Evolutionary conservation across 805 yeast genomes (phyloP), one percentile per base, ranked within the genome.

Genomic region (Isabelozyma pseudorhagii): DNA sequence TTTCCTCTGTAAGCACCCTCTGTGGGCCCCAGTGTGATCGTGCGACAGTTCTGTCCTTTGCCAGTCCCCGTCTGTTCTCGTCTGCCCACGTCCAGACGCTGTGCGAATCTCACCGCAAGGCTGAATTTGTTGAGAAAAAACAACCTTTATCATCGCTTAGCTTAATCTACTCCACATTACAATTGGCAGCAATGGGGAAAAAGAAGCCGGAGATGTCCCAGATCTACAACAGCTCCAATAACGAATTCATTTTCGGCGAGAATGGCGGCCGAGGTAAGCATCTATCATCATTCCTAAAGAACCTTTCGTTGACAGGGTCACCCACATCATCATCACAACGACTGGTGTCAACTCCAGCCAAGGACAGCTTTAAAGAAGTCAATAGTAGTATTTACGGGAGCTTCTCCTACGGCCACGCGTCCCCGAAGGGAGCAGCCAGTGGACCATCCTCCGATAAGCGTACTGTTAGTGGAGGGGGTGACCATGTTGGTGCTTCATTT

Each of bases 211-310:
- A 74, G 52, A 74, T 74, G 79, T 62, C 76, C 11, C 79, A 74
- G 62, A 69, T 72, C 25, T 72, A 72, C 56, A 56, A 52, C 48
- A 61, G 59, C 44, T 50, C 68, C 49, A 67, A 64, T 57, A 79
- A 80, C 53, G 90, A 85, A 61, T 85, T 82, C 57, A 69, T 84
- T 14, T 85, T 85, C 55, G 85, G 84, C 21, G 88, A 84, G 56
- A 75, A 78, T 40, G 90, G 90, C 15, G 89, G 89, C 11, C 73
- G 77, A 43, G 89, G 89, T 2, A 82, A 82, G 49, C 74, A 82
- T 40, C 71, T 81, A 10, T 71, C 84, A 50, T 69, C 79, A 43
- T 78, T 81, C 60, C 67, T 82, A 49, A 74, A 72, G 53, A 72
- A 77, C 41, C 67, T 74, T 29, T 69, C 76, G 40, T 59, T 73